A percentile compares a stretch with the other conserved stretches of the same genome.
Conservation (phyloP, 2,329 filamentous ascomycete species). For the Didymosphaeria variabile region DNA sequence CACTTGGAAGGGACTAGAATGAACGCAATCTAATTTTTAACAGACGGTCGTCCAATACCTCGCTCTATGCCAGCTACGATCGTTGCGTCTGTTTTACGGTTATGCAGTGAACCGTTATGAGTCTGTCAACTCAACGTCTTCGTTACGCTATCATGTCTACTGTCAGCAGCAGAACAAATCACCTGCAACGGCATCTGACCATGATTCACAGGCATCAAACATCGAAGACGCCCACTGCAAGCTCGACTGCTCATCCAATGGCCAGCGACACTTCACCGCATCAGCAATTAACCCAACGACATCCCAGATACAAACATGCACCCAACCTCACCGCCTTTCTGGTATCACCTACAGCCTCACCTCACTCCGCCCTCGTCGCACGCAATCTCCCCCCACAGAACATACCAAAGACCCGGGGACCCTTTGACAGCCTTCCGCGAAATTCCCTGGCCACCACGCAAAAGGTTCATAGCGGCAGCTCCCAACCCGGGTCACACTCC, state of each 20-base stretch:
- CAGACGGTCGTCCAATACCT: background rate
- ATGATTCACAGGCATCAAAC: background rate
- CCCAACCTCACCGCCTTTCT: conserved; percentile 26
- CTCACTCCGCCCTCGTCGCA: background rate
- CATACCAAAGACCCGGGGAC: background rate
- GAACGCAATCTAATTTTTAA: conserved; percentile 17
- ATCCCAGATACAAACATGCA: background rate
- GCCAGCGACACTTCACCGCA: background rate
- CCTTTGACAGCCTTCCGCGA: background rate
- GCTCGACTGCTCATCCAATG: background rate
- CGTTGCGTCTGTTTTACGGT: conserved; percentile 2
- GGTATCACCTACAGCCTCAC: conserved; percentile 24
- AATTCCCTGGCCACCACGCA: background rate
- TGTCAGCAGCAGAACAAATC: background rate
- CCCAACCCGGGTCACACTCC: background rate
- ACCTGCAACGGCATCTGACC: background rate
- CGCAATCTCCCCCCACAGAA: conserved; percentile 8
- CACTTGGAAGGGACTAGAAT: conserved; percentile 20
- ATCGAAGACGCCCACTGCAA: background rate
- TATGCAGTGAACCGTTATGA: background rate
- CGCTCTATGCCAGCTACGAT: background rate
- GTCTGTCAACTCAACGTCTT: background rate
- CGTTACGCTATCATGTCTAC: background rate
- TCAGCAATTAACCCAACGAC: conserved; percentile 4
- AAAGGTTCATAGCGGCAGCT: background rate